Percentiles rank a stretch among this genome's conserved stretches.
Conservation (phyloP, 1,139 yeast genomes). For the Geotrichum cucujoidarum region DNA sequence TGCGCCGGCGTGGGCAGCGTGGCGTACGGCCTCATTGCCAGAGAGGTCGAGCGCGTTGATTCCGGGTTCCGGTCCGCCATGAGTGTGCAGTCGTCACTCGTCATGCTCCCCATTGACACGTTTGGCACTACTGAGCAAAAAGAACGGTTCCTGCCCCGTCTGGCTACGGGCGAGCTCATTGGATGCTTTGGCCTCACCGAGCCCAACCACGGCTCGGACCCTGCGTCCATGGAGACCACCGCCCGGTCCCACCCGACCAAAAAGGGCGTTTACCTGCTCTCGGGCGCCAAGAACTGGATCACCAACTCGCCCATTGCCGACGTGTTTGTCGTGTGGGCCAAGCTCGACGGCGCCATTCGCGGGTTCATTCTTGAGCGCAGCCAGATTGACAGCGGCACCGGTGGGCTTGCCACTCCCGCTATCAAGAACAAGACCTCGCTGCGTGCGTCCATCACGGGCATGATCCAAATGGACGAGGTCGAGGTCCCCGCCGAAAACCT, state of each 20-base stretch:
- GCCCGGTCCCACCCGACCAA: slow-evolving; percentile 43
- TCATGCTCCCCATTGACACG: slow-evolving; percentile 42
- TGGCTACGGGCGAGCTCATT: slow-evolving; percentile 42
- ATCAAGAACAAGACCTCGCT: slow-evolving; percentile 40
- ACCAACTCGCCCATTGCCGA: slow-evolving; percentile 47
- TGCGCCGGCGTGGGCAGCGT: slow-evolving; percentile 43
- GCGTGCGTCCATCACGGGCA: slow-evolving; percentile 44
- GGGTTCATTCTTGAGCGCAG: slow-evolving; percentile 42
- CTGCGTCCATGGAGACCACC: slow-evolving; percentile 43
- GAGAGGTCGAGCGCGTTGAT: slow-evolving; percentile 44
- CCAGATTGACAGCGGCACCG: slow-evolving; percentile 31
- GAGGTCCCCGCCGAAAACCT: slow-evolving; percentile 43
- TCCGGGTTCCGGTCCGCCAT: slow-evolving; percentile 45
- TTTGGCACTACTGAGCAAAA: slow-evolving; percentile 43
- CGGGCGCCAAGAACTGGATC: slow-evolving; percentile 45
- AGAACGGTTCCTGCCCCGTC: slow-evolving; percentile 40
- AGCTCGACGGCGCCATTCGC: slow-evolving; percentile 42
- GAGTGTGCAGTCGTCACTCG: slow-evolving; percentile 45
- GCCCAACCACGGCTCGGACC: slow-evolving; percentile 46
- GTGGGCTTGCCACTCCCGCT: slow-evolving; percentile 41
- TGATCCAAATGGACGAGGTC: slow-evolving; percentile 44
- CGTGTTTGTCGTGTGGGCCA: slow-evolving; percentile 43
- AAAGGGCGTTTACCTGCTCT: slow-evolving; percentile 40
- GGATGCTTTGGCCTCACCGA: slow-evolving; percentile 46
- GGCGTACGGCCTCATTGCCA: slow-evolving; percentile 43